Percentiles rank a stretch among this genome's conserved stretches.
Conservation (phyloP, 768 basidiomycete species). For the Podaxis carcinomalis region DNA sequence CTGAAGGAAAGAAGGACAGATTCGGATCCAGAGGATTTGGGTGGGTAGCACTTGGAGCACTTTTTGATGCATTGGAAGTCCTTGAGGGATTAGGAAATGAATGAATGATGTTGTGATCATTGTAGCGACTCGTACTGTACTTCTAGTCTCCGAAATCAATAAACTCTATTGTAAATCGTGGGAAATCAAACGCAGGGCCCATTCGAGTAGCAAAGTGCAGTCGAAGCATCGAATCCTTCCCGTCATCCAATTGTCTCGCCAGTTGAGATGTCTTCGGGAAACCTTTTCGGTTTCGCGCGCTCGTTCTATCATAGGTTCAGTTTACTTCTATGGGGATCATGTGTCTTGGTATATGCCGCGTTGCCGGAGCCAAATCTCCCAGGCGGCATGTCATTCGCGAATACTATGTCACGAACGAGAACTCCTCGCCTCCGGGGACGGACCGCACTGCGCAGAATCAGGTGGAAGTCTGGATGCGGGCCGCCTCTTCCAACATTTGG, state of each 20-base stretch:
- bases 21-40: constrained; percentile 61
- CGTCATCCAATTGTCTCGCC: neutral
- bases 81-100: neutral
- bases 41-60: constrained; percentile 51
- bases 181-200: neutral
- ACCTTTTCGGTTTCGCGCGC: neutral
- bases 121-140: too few species aligned
- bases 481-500: neutral
- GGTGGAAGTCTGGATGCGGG: neutral
- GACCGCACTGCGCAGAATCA: neutral
- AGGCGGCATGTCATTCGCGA: neutral
- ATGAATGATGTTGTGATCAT: neutral
- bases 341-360: neutral
- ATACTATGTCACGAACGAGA: neutral
- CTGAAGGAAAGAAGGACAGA: constrained; percentile 21
- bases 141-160: too few species aligned
- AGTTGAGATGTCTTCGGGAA: neutral
- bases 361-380: neutral
- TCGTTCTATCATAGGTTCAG: neutral
- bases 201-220: neutral
- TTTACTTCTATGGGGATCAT: neutral
- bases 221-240: too few species aligned
- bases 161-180: neutral
- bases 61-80: constrained; percentile 43
- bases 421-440: neutral